These are phyloP conservation scores for Tricholoma sp. DNA, from an alignment of 768 basidiomycete genomes.

Conservation along the genomic window DNA sequence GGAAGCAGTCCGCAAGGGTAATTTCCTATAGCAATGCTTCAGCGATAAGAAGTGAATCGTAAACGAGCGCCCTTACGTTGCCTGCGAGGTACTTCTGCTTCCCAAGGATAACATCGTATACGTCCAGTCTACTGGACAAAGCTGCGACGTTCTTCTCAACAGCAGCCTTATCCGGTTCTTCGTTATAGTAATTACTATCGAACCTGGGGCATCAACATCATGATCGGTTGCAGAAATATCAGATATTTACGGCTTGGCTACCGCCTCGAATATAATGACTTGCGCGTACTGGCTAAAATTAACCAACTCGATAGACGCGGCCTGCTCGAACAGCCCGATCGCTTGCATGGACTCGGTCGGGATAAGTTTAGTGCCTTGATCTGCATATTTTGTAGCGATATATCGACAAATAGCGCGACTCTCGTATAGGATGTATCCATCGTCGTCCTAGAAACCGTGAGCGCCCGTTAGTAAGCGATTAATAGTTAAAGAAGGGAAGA, in stretches of 20 bases:
- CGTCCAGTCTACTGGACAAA: conserved; percentile 40
- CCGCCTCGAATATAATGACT: conserved; percentile 38
- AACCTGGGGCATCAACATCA: neutral
- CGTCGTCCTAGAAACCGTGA: conserved; percentile 10
- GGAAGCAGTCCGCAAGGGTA: conserved; percentile 45
- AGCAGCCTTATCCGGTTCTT: neutral
- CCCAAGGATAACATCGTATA: conserved; percentile 50
- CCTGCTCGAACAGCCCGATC: conserved; percentile 47
- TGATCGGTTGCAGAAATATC: neutral
- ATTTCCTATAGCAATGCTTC: conserved; percentile 29
- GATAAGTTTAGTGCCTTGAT: conserved; percentile 45
- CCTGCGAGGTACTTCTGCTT: conserved; percentile 57
- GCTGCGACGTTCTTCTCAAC: conserved; percentile 18
- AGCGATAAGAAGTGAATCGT: too few relatives aligned
- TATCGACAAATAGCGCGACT: conserved; percentile 50
- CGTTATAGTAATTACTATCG: neutral
- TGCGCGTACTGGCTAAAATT: conserved; percentile 50
- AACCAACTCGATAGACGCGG: conserved; percentile 43
- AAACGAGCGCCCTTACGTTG: conserved; percentile 35
- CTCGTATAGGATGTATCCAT: conserved; percentile 27
- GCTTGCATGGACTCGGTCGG: conserved; percentile 33
- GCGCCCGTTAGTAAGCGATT: neutral
- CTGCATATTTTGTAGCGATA: conserved; percentile 40
- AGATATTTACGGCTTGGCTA: conserved; percentile 44
- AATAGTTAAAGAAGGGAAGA: too few relatives aligned